Percentiles rank a stretch among this genome's conserved stretches.
Conservation (phyloP, 164 flowering plant species). For the Aristolochia californica region DNA sequence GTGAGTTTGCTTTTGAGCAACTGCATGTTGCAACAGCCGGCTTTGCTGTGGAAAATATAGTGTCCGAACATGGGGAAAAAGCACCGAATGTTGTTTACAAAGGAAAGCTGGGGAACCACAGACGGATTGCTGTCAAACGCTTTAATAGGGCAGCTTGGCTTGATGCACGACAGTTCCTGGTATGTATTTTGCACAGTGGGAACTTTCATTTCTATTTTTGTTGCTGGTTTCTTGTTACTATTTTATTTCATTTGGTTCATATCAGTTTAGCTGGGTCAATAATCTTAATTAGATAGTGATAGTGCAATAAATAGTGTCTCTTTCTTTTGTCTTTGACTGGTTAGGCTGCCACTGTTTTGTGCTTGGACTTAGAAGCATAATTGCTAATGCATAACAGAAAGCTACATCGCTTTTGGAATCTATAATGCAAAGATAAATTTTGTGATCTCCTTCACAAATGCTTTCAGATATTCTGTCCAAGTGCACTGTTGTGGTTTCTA, state of each 20-base stretch:
- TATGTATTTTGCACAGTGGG: constrained; percentile 6
- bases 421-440: no score
- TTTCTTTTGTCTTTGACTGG: no score
- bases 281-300: no score
- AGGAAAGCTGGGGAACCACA: constrained; percentile 72
- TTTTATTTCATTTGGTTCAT: neutral
- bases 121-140: constrained; percentile 74
- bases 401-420: no score
- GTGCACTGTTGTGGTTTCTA: no score
- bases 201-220: neutral
- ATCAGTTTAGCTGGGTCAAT: no score
- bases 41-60: constrained; percentile 82
- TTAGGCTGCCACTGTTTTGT: no score
- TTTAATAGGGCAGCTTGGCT: constrained; percentile 90
- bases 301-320: no score
- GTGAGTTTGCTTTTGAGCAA: constrained; percentile 59
- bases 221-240: neutral
- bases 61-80: constrained; percentile 94
- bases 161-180: constrained; percentile 82
- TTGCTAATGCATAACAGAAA: no score
- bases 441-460: no score
- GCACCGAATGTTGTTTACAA: constrained; percentile 95
- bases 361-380: no score
- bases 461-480: no score
- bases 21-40: constrained; percentile 84